Evolutionary conservation across 495 filamentous ascomycete genomes (phyloP).

Genomic region (Penicillium coprophilum): DNA sequence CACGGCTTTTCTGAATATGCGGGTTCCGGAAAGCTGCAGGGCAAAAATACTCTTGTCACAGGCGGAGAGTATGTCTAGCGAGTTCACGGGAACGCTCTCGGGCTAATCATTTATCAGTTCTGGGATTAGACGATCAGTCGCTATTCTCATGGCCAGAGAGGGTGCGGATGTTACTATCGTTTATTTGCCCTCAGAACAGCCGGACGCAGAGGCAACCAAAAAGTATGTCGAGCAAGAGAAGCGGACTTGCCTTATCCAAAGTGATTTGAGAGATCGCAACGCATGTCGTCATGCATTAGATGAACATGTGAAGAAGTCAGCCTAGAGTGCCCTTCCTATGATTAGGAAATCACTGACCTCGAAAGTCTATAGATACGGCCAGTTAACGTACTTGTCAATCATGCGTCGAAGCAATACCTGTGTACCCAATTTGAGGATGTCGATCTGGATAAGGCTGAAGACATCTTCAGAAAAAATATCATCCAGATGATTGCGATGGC

Average conservation of each 20-base stretch:
- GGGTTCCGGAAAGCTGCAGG: constrained; percentile 47
- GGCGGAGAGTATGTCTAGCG: constrained; percentile 49
- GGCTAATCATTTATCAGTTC: constrained; percentile 28
- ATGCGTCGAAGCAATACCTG: constrained; percentile 57
- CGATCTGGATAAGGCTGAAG: constrained; percentile 50
- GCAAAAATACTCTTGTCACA: constrained; percentile 50
- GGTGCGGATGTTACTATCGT: constrained; percentile 53
- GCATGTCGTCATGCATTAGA: constrained; percentile 51
- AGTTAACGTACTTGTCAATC: constrained; percentile 62
- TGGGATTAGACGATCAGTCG: constrained; percentile 53
- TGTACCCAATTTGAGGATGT: constrained; percentile 53
- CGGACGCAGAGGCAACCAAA: constrained; percentile 53
- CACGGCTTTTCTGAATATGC: constrained; percentile 42
- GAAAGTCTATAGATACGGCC: constrained; percentile 34
- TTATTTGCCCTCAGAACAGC: constrained; percentile 52
- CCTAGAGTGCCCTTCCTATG: neutral
- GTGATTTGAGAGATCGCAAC: constrained; percentile 48
- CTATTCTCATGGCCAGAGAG: constrained; percentile 54
- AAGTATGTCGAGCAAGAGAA: constrained; percentile 48
- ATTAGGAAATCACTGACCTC: neutral
- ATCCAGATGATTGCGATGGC: constrained; percentile 62
- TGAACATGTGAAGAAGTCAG: constrained; percentile 48
- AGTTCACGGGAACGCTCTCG: neutral
- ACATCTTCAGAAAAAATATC: constrained; percentile 58
- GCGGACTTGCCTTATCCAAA: constrained; percentile 45